Evolutionary conservation across 2,329 filamentous ascomycete species (phyloP).

Genomic region (Ceratocystis ficicola): DNA sequence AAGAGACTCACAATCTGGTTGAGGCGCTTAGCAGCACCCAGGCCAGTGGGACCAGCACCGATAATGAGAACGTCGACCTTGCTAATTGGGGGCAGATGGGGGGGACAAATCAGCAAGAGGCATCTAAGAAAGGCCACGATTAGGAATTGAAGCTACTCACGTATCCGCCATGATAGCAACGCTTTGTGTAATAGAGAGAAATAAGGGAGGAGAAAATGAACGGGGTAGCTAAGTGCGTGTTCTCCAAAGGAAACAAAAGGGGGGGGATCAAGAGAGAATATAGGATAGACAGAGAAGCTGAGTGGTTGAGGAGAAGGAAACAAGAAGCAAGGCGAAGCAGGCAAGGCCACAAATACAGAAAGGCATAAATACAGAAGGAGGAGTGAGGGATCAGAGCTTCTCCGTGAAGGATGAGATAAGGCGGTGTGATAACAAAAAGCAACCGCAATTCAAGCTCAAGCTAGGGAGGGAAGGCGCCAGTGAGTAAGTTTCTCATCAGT

Average conservation of each 20-base stretch:
- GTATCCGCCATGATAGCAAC: constrained; percentile 27
- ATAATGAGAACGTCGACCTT: constrained; percentile 71
- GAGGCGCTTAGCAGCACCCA: constrained; percentile 94
- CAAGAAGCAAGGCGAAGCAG: not conserved
- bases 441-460: not conserved
- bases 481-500: not conserved
- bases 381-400: not conserved
- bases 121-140: not conserved
- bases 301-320: not conserved
- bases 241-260: too few species aligned
- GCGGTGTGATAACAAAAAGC: constrained; percentile 1
- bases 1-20: constrained; percentile 70
- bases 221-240: too few species aligned
- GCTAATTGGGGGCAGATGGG: not conserved
- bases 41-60: constrained; percentile 91
- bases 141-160: constrained; percentile 23
- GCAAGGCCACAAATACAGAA: not conserved
- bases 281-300: too few species aligned
- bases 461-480: not conserved
- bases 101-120: constrained; percentile 1
- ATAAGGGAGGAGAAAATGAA: not conserved
- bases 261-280: too few species aligned
- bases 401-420: not conserved
- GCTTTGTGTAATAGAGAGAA: constrained; percentile 19
- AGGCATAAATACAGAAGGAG: not conserved